phyloP scores from a whole-genome alignment of 108 stramenopile species.

The Nannochloropsis salina region DNA sequence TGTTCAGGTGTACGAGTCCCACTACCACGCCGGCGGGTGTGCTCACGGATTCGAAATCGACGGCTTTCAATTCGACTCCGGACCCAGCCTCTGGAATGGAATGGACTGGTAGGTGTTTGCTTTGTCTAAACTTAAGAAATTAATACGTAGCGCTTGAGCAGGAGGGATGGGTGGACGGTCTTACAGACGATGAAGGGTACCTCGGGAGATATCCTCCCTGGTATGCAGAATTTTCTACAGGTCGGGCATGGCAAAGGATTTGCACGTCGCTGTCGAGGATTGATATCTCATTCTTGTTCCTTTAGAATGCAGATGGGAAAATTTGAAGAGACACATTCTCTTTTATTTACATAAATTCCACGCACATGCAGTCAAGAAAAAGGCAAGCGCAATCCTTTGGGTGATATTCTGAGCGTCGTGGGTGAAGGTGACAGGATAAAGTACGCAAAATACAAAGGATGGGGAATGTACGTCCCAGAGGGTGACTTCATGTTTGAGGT shows the following conservation, averaged over 20 bases:
- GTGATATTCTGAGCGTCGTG: neutral
- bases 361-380: constrained; percentile 46
- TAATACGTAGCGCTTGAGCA: too few relatives aligned
- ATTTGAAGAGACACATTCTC: too few relatives aligned
- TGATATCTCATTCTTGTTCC: too few relatives aligned
- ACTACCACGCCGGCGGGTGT: constrained; percentile 68
- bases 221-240: too few relatives aligned
- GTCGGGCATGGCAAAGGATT: too few relatives aligned
- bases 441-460: constrained; percentile 64
- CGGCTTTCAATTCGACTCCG: constrained; percentile 72
- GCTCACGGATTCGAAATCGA: constrained; percentile 69
- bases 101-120: constrained; percentile 14
- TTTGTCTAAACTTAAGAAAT: too few relatives aligned
- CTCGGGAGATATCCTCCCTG: too few relatives aligned
- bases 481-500: constrained; percentile 71
- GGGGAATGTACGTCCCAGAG: constrained; percentile 77
- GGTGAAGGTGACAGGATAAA: constrained; percentile 39
- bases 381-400: constrained; percentile 62
- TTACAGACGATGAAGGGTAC: too few relatives aligned
- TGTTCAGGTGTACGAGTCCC: constrained; percentile 70
- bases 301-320: too few relatives aligned
- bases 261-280: too few relatives aligned
- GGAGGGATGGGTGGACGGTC: too few relatives aligned
- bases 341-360: too few relatives aligned
- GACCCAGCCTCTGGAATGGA: constrained; percentile 78